Base-by-base conservation (phyloP, 345 rosid species). In the Pseudoturritis turrita region DNA sequence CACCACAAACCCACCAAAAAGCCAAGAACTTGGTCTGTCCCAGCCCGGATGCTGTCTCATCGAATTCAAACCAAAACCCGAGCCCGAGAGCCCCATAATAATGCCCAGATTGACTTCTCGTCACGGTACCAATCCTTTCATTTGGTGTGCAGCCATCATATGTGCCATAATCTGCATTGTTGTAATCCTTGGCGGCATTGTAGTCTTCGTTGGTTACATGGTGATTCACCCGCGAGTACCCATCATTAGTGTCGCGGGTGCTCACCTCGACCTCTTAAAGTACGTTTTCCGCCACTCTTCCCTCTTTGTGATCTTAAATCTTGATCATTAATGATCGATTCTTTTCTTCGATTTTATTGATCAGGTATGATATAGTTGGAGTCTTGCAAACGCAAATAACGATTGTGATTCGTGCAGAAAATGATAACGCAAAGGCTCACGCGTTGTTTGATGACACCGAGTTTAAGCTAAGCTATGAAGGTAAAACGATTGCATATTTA, bases 171-270 rank as follows among this genome's bases (percentile, higher is more conserved):
- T 96, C 4, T 47, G 86, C 33, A 3, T 87, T 13, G 92, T 72
- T 2, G 92, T 90, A 1, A 92, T 92, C 64, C 5, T 86, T 25
- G 80, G 78, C 3, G 96, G 99, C 43, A 79, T 96, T 36, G 80
- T 67, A 3, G 66, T 88, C 43, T 85, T 90, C 76, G 79, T 81
- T 18, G 95, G 90, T 7, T 96, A 96, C 82, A 2, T 85, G 18
- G 72, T 92, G 4, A 80, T 92, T 51, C 98, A 89, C 57, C 99
- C 99, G 0, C 73, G 97, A 26, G 75, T 90, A 19, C 99, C 98
- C 1, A 71, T 83, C 70, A 74, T 96, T 35, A 82, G 85, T 18
- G 91, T 92, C 17, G n/a, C 61, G 1, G 45, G 53, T 2, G 99
- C 96, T 21, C 81, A 71, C 49, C 88, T 96, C 21, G 80, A 87